Conservation (phyloP, 768 basidiomycete genomes). For the Coprinellus micaceus region DNA sequence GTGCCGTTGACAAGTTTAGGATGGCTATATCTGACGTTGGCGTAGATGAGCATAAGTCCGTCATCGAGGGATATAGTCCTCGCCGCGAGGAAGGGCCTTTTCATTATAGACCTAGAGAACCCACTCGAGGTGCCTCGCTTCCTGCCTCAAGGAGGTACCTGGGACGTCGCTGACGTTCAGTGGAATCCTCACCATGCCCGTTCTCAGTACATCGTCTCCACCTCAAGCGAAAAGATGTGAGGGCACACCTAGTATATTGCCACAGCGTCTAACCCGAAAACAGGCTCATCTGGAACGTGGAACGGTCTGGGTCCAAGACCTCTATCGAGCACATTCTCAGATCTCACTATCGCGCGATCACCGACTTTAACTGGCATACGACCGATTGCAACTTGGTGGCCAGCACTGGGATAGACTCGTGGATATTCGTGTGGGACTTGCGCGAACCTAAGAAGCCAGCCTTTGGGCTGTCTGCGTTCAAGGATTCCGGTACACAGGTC, state of each 20-base stretch:
- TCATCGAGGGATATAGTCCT: constrained; percentile 85
- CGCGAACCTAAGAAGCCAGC: constrained; percentile 66
- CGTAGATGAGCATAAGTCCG: constrained; percentile 89
- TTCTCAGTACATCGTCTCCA: constrained; percentile 81
- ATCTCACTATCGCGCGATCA: constrained; percentile 92
- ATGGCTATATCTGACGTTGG: constrained; percentile 5
- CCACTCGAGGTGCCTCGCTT: constrained; percentile 87
- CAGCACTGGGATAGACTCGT: constrained; percentile 90
- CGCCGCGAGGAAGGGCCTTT: constrained; percentile 90
- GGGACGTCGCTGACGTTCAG: constrained; percentile 92
- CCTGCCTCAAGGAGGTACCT: constrained; percentile 92
- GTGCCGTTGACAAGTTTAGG: constrained; percentile 23
- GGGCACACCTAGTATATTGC: too few relatives aligned
- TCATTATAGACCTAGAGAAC: constrained; percentile 90
- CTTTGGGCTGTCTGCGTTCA: constrained; percentile 50
- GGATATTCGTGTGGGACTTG: constrained; percentile 94
- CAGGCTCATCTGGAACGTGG: constrained; percentile 93
- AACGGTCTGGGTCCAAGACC: constrained; percentile 63
- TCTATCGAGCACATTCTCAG: constrained; percentile 83
- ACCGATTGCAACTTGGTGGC: constrained; percentile 80
- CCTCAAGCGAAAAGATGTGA: constrained; percentile 84
- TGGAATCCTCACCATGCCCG: constrained; percentile 84
- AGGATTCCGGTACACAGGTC: constrained; percentile 89
- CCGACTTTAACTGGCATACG: constrained; percentile 97
- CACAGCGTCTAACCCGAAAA: too few relatives aligned